Evolutionary conservation across 139 green algal genomes (phyloP).

Genomic region (Bryopsis sp.): DNA sequence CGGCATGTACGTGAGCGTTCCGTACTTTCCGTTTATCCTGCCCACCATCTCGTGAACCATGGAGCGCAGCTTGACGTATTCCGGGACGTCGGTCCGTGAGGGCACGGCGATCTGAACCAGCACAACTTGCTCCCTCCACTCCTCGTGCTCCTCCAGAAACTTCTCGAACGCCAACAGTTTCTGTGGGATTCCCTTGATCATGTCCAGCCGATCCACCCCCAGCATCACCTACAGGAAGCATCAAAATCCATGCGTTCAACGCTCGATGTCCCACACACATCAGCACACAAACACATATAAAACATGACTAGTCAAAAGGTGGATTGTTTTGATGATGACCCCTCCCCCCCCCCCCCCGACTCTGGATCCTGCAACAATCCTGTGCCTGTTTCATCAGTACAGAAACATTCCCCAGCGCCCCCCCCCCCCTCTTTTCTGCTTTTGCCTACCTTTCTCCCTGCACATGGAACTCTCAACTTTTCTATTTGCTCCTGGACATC

Average conservation of each 20-base stretch:
- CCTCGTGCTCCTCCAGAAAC: conserved; percentile 90
- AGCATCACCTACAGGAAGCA: conserved; percentile 83
- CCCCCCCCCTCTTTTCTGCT: neutral
- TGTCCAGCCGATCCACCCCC: conserved; percentile 96
- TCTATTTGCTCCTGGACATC: conserved; percentile 80
- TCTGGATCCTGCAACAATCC: neutral
- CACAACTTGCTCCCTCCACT: conserved; percentile 86
- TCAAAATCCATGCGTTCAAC: neutral
- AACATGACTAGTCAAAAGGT: no score
- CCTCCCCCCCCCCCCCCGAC: neutral
- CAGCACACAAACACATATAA: no score
- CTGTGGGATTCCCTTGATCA: conserved; percentile 99
- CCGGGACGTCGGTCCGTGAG: conserved; percentile 86
- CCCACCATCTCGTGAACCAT: conserved; percentile 99
- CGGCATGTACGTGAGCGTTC: conserved; percentile 91
- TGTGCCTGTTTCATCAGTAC: neutral
- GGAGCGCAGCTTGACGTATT: conserved; percentile 86
- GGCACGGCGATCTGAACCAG: conserved; percentile 93
- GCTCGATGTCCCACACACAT: neutral
- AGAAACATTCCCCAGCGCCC: neutral
- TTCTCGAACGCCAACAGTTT: conserved; percentile 99
- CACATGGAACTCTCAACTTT: conserved; percentile 70
- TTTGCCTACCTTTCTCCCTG: conserved; percentile 5
- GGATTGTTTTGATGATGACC: no score
- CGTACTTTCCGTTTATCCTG: conserved; percentile 96